Evolutionary conservation across 2,329 filamentous ascomycete genomes (phyloP), one percentile per base, ranked within the genome.

Genomic region (Sporothrix inflata): DNA sequence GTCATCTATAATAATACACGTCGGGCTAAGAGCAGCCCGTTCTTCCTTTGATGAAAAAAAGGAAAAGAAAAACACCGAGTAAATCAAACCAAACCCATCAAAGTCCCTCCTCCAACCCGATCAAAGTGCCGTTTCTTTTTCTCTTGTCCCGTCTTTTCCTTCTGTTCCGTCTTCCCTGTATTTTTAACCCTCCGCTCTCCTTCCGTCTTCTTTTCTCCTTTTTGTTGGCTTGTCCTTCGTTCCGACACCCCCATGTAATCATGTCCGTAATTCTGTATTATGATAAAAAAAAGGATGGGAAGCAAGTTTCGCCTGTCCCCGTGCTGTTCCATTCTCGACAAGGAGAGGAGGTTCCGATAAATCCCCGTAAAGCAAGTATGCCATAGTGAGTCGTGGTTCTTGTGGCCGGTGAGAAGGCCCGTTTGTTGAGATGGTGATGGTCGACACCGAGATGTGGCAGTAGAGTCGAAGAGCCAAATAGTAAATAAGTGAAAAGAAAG

Each of bases 1-100:
- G 27, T 38, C 45, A 40, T 67, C 45, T 67, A 67, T 67, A 51
- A 51, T 67, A 51, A 49, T 67, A 67, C 65, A 67, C 45, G 27
- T 49, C 63, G 42, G 49, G 27, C 63, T n/a, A 4, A n/a, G 9
- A 63, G 19, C 42, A 47, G 40, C 40, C 49, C 63, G 24, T 34
- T 5, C 24, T 47, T 66, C 42, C 38, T 34, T 34, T 19, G 21
- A 24, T 6, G 16, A 66, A 47, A 65, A 27, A 65, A 24, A 27
- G 11, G 8, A 27, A 60, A 34, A 61, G 1, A 61, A 24, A 65
- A 34, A 66, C 61, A 47, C 61, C 61, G 16, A 8, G 21, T 47
- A 49, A 30, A 16, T n/a, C 61, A 27, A 47, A 27, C 38, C 60
- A 49, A 66, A 24, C 14, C 42, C 27, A 16, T 14, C 34, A 45